Evolutionary conservation across 768 basidiomycete species (phyloP), one percentile per base, ranked within the genome.

Genomic region (Podaxis sp.): DNA sequence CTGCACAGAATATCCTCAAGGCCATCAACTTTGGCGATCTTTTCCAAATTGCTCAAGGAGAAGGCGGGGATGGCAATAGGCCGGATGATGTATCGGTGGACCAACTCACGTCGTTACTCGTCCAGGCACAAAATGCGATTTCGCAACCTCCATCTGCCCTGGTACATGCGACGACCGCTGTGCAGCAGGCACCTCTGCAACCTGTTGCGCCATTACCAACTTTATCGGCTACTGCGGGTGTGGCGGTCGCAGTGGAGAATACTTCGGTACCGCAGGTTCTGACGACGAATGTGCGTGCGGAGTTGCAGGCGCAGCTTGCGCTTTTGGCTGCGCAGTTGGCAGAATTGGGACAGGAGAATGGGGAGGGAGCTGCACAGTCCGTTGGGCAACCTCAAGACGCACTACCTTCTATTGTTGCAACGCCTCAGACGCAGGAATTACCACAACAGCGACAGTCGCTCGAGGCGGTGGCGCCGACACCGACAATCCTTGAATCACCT

Each of bases 1-100:
- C 90, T 0, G 90, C 90, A 7, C 88, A 91, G 68, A 88, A 84
- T 65, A 91, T 91, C 52, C 78, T 91, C 58, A 85, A 87, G 67
- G 89, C 89, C 2, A 89, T 91, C 74, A 89, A 90, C 71, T 89
- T 90, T 68, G 85, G 84, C 3, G 77, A 75, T 22, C 72, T 88
- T 28, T 73, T 84, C 30, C 78, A 82, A 59, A 64, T 82, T 52
- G 70, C 80, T 12, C 63, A 71, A 12, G 78, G 78, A 36, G 75
- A 76, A n/a, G 67, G 65, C 2, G 26, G 11, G 8, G 48, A 56
- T 38, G 55, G 46, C 6, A 62, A 56, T 2, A 62, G 41, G 13
- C 12, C 41, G 5, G 54, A 56, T n/a, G 60, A 56, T 30, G 61
- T 62, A n/a, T 62, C 61, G 5, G 37, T 62, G 46, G 61, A 62